Evolutionary conservation across 2,329 filamentous ascomycete genomes (phyloP).

Genomic region (Hypoxylon sp.): DNA sequence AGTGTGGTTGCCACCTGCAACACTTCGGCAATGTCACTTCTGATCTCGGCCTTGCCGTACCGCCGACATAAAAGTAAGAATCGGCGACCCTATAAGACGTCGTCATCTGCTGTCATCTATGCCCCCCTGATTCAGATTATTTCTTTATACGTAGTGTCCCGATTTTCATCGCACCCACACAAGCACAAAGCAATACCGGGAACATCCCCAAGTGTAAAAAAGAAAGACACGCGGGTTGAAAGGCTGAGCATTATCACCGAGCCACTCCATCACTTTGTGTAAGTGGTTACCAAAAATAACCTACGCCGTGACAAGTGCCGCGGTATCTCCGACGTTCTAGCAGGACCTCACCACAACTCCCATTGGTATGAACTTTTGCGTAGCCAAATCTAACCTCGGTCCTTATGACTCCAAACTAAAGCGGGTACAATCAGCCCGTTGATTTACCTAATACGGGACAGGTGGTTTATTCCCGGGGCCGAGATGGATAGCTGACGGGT

Average conservation of each 20-base stretch:
- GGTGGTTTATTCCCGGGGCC: constrained; percentile 1
- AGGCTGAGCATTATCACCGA: constrained; percentile 8
- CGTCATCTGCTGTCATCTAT: constrained; percentile 10
- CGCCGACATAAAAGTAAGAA: constrained; percentile 20
- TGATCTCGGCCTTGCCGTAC: constrained; percentile 34
- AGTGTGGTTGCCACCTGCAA: constrained; percentile 22
- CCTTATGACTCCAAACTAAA: background rate
- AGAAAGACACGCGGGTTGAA: background rate
- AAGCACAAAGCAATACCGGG: constrained; percentile 12
- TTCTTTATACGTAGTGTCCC: constrained; percentile 8
- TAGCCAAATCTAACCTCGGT: constrained; percentile 5
- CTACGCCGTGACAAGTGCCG: constrained; percentile 4
- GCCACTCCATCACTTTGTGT: constrained; percentile 4
- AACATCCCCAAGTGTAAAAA: constrained; percentile 1
- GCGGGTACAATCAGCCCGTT: background rate
- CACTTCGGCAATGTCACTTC: constrained; percentile 9
- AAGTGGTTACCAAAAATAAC: constrained; percentile 16
- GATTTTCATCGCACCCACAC: constrained; percentile 6
- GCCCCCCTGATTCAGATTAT: constrained; percentile 27
- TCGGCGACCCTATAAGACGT: constrained; percentile 21
- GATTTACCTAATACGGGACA: background rate
- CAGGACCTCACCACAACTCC: background rate
- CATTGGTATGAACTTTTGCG: background rate
- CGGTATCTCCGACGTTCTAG: constrained; percentile 6
- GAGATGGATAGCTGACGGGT: constrained; percentile 6